Conservation (phyloP, 139 green algal genomes). For the Raphidocelis subcapitata region DNA sequence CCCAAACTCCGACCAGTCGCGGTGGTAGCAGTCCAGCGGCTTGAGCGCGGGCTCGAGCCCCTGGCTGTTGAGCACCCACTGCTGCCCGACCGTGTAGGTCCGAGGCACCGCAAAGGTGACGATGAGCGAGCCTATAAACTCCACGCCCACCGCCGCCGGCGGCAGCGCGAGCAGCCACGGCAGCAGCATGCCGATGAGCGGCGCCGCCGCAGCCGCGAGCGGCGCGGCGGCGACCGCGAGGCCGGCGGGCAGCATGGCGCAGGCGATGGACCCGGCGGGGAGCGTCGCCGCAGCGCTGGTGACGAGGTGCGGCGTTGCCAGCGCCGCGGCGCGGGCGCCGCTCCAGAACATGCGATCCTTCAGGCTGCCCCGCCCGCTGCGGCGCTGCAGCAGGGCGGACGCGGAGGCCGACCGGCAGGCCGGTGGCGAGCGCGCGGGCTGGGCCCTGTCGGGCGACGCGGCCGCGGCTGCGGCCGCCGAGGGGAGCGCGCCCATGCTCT, state of each 20-base stretch:
- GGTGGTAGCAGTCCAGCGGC: conserved; percentile 14
- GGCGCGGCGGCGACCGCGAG: too few species aligned
- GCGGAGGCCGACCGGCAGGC: too few species aligned
- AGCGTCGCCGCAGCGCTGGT: too few species aligned
- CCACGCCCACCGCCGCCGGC: neutral
- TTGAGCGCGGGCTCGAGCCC: neutral
- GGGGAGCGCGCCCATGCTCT: too few species aligned
- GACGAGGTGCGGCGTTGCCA: conserved; percentile 14
- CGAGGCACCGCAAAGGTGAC: neutral
- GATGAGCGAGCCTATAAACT: neutral
- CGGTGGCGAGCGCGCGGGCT: too few species aligned
- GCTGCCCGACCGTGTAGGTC: conserved; percentile 17
- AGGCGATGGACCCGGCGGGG: too few species aligned
- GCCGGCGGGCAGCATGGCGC: too few species aligned
- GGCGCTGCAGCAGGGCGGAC: too few species aligned
- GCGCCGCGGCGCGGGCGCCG: neutral
- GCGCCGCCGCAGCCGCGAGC: neutral
- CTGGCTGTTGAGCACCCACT: conserved; percentile 15
- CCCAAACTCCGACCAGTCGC: neutral
- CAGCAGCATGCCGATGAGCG: neutral
- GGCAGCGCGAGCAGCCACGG: neutral
- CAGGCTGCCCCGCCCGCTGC: too few species aligned
- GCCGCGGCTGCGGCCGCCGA: too few species aligned
- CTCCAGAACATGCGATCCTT: too few species aligned
- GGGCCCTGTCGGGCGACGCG: too few species aligned